phyloP scores from a whole-genome alignment of 805 yeast species.

The Saccharomycopsis microspora region DNA sequence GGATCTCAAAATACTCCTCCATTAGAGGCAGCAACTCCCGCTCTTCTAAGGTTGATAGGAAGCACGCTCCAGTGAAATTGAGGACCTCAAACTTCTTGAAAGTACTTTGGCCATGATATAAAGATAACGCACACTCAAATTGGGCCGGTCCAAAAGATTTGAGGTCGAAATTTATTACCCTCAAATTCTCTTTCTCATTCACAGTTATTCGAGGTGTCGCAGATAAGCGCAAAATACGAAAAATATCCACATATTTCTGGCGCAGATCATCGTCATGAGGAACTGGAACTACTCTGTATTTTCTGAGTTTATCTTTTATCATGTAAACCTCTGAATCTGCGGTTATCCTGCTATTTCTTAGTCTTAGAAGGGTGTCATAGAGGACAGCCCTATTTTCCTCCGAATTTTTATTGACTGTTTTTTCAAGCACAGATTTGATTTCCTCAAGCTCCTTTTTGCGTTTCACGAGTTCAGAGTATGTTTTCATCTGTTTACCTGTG shows the following conservation, averaged over 20 bases:
- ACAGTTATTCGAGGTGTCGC: neutral
- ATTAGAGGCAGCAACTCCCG: neutral
- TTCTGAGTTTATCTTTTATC: slow-evolving; percentile 1
- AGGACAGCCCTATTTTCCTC: no score
- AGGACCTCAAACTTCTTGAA: slow-evolving; percentile 1
- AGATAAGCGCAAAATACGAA: neutral
- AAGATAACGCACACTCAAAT: slow-evolving; percentile 3
- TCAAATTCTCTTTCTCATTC: neutral
- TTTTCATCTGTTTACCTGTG: no score
- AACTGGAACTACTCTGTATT: slow-evolving; percentile 10
- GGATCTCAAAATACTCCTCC: slow-evolving; percentile 3
- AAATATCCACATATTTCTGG: neutral
- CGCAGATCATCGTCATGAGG: slow-evolving; percentile 3
- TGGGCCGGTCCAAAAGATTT: neutral
- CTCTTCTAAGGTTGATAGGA: neutral
- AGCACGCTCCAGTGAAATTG: neutral
- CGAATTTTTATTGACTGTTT: no score
- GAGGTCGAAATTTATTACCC: neutral
- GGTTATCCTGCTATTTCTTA: no score
- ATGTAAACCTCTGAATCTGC: no score
- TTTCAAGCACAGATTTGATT: no score
- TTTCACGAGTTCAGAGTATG: no score
- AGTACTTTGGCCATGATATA: neutral
- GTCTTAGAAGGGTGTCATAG: no score
- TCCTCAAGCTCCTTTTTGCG: no score